Percentiles rank a stretch among this genome's conserved stretches.
phyloP scores from a whole-genome alignment of 2,329 filamentous ascomycete species.

The Arthrobotrys sphaeroides region DNA sequence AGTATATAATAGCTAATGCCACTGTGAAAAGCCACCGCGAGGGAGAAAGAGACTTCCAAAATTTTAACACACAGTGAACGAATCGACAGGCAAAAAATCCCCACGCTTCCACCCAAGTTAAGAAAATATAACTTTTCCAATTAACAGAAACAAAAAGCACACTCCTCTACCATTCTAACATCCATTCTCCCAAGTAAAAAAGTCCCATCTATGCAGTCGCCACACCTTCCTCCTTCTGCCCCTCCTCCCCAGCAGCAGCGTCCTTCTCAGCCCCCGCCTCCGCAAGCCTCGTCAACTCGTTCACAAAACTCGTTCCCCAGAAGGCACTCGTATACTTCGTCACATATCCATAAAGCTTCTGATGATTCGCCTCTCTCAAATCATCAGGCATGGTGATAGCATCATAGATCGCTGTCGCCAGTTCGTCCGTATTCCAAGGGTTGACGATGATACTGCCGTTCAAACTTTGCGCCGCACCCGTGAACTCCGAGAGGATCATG shows the following conservation, averaged over 20 bases:
- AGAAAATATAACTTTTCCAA: constrained; percentile 2
- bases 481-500: constrained; percentile 96
- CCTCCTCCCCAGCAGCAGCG: neutral
- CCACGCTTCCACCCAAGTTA: constrained; percentile 10
- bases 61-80: neutral
- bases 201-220: neutral
- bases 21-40: neutral
- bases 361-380: constrained; percentile 84
- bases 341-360: constrained; percentile 92
- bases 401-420: constrained; percentile 91
- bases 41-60: neutral
- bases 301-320: constrained; percentile 94
- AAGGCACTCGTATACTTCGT: constrained; percentile 97
- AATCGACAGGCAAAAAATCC: constrained; percentile 1
- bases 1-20: neutral
- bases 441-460: constrained; percentile 95
- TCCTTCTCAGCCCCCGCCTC: neutral
- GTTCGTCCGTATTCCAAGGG: constrained; percentile 97
- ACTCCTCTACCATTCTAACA: constrained; percentile 1
- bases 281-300: constrained; percentile 69
- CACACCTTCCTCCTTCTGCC: neutral
- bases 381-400: constrained; percentile 96
- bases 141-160: too few relatives aligned
- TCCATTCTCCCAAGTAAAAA: neutral
- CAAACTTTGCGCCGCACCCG: constrained; percentile 90